A percentile compares a stretch with the other conserved stretches of the same genome.
Evolutionary conservation across 805 yeast genomes (phyloP).

Genomic region (Limtongia smithiae): DNA sequence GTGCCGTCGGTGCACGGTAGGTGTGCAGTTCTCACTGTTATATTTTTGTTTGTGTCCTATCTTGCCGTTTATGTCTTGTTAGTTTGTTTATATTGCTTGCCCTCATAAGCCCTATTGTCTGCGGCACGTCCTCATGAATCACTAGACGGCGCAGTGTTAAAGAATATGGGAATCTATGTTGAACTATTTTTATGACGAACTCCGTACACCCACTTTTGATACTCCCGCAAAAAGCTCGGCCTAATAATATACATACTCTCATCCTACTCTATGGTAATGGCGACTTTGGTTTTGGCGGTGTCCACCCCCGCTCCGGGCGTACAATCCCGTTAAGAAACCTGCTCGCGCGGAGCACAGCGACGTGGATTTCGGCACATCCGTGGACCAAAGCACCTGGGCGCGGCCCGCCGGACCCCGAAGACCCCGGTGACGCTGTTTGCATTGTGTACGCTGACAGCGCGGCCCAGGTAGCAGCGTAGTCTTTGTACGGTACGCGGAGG

Average conservation of each 20-base stretch:
- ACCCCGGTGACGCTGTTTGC: not conserved
- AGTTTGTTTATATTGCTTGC: not conserved
- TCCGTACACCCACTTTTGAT: no score
- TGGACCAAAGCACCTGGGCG: not conserved
- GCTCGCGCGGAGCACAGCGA: slow-evolving; percentile 7
- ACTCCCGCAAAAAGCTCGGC: no score
- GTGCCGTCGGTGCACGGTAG: slow-evolving; percentile 22
- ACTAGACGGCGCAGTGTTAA: no score
- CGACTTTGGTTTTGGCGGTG: slow-evolving; percentile 12
- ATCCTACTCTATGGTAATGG: no score
- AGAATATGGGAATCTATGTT: no score
- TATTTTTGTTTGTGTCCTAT: not conserved
- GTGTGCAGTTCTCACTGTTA: not conserved
- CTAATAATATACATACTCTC: no score
- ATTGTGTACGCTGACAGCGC: slow-evolving; percentile 15
- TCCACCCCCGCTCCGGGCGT: slow-evolving; percentile 20
- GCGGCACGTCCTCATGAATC: no score
- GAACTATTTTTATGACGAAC: no score
- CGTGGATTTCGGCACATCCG: slow-evolving; percentile 6
- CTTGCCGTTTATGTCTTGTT: not conserved
- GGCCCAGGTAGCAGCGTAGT: slow-evolving; percentile 11
- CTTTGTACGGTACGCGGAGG: slow-evolving; percentile 14
- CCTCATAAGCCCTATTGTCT: no score
- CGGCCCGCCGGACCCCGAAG: not conserved
- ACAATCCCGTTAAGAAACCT: slow-evolving; percentile 7